Base-by-base conservation (phyloP, 352 stramenopile species). In the Phytopythium litorale region DNA sequence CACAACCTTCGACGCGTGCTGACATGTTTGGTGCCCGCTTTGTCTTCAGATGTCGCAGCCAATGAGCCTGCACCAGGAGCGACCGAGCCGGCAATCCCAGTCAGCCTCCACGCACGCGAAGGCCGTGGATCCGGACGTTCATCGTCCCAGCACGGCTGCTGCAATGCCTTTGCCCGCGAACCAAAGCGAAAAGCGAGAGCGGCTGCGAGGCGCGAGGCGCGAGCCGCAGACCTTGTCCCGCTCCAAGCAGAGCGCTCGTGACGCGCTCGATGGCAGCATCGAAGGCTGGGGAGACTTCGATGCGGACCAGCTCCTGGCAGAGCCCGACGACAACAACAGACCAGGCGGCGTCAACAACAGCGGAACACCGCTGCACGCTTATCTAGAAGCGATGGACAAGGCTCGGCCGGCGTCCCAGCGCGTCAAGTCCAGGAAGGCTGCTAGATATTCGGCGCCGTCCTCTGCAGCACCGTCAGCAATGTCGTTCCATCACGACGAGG, bases 221-320 rank as follows among this genome's bases (percentile, higher is more conserved):
- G 32, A 55, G 18, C 25, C 12, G 32, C 33, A 57, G 21, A 6
- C 33, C 8, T 4, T 19, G 4, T n/a, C 9, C 30, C 9, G 11
- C 18, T 8, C 3, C 21, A 23, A 46, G 51, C 28, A 57, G 33
- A 28, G 37, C 32, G 18, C 15, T 40, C 19, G 7, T 15, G 35
- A 46, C 12, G 8, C 25, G 15, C n/a, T 32, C 11, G 23, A 48
- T 45, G 38, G 30, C n/a, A 21, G 53, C 15, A 50, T 75, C 7
- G 64, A 75, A 49, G 79, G 66, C 51, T 89, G 79, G 79, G 78
- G 74, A 5, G 78, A 89, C 37, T 84, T 86, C 38, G 70, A 89
- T 42, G 60, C 78, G 3, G 79, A 89, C 58, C 68, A 62, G 49
- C 60, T 88, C 32, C 60, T 88, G 30, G 51, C 60, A 28, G 63